Base-by-base conservation (phyloP, 495 filamentous ascomycete species). In the Aspergillus taichungensis region DNA sequence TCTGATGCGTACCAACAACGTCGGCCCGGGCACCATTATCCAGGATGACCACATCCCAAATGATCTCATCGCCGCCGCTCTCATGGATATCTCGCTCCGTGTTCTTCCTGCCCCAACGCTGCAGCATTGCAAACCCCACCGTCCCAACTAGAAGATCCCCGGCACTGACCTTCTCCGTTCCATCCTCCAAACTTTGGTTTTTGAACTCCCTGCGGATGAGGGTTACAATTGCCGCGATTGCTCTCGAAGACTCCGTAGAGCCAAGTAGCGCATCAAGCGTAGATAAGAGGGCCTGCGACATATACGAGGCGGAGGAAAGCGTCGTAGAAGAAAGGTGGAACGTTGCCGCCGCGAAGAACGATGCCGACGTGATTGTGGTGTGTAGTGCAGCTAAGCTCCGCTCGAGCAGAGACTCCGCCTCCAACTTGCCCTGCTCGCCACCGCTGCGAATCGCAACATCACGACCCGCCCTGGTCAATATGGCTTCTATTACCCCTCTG, bases 21-120 rank as follows among this genome's bases (percentile, higher is more conserved):
- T 85, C 83, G 18, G 77, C 77, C 32, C 78, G 65, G 34, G 68
- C 59, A 1, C 80, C 82, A 49, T 82, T 75, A 49, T 83, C 76
- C 13, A 84, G 56, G 29, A 88, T 78, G 36, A 88, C 80, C n/a
- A 87, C 79, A 66, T 90, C 85, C 85, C 85, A 90, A 8, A 88
- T 69, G 24, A 77, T 63, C 53, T 87, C 84, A 39, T 83, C 74
- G 9, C 72, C 72, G 36, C 68, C 62, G 29, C 71, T 68, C 1
- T 71, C 63, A 12, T 68, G 72, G 12, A 67, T 58, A 28, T 82
- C 71, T 39, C 74, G 66, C 43, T 83, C 75, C 13, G 79, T 76
- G 42, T 75, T 71, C 32, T 70, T 77, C 45, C 70, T 75, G 30
- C 83, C 83, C 72, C 79, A 79, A 29, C 77, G 72, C 52, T 88